Conservation (phyloP, 225 moss, liverwort and hornwort genomes). For the Pseudoscleropodium purum region DNA sequence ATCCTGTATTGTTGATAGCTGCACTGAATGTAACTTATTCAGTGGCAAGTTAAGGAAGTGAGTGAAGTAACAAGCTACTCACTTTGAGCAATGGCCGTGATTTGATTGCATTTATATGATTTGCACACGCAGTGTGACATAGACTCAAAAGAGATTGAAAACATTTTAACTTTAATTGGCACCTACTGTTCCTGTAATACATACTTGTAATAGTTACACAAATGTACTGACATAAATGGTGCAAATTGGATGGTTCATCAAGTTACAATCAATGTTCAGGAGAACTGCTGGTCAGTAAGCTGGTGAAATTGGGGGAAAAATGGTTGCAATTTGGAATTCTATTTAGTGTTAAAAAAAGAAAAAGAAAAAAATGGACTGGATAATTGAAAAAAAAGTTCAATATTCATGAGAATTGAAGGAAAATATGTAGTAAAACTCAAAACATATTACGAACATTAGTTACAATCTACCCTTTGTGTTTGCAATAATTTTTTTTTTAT, state of each 20-base stretch:
- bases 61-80: not conserved
- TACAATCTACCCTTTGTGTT: fast-evolving
- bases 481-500: not conserved
- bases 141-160: not conserved
- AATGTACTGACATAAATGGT: not conserved
- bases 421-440: fast-evolving
- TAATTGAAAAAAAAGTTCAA: fast-evolving
- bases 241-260: not conserved
- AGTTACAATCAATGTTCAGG: fast-evolving
- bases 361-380: not conserved
- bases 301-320: not conserved
- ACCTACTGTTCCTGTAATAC: not conserved
- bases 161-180: not conserved
- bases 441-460: fast-evolving
- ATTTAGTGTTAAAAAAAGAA: not conserved
- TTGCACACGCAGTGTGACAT: not conserved
- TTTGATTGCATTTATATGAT: not conserved
- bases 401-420: not conserved
- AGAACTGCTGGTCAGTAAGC: not conserved
- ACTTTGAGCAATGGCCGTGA: not conserved
- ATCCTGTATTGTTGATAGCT: not conserved
- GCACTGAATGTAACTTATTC: not conserved
- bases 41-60: not conserved
- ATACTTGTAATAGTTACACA: not conserved
- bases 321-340: fast-evolving